Evolutionary conservation across 441 rosid species (phyloP).

Genomic region (Francoa sonchifolia): DNA sequence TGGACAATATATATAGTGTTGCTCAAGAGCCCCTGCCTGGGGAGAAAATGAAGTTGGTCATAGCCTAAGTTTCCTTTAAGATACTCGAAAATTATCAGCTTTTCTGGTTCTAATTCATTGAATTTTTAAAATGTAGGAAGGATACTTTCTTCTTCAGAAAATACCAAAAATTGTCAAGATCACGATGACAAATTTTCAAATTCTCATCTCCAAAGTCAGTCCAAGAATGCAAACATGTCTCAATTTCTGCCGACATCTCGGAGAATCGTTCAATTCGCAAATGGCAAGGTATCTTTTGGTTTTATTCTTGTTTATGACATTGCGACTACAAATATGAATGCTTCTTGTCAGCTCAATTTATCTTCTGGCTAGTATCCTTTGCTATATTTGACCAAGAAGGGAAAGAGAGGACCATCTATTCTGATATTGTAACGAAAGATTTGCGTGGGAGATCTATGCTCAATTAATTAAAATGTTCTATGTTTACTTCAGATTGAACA

Average conservation of each 20-base stretch:
- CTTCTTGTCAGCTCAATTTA: neutral
- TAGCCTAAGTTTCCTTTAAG: too few species aligned
- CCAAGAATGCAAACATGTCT: slow-evolving; percentile 34
- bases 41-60: too few species aligned
- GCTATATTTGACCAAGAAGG: neutral
- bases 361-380: neutral
- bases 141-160: slow-evolving; percentile 55
- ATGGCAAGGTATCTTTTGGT: slow-evolving; percentile 18
- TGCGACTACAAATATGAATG: neutral
- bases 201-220: slow-evolving; percentile 13
- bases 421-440: neutral
- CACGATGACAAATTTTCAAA: slow-evolving; percentile 19
- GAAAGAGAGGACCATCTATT: neutral
- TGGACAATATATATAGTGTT: too few species aligned
- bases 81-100: neutral
- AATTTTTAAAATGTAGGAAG: slow-evolving; percentile 39
- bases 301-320: neutral
- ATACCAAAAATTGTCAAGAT: slow-evolving; percentile 24
- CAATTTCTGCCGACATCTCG: slow-evolving; percentile 47
- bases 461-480: too few species aligned
- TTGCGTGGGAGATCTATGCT: neutral
- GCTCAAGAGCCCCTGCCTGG: too few species aligned
- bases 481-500: too few species aligned
- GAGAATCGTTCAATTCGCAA: slow-evolving; percentile 19
- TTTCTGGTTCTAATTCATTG: neutral